phyloP scores from a whole-genome alignment of 1,284 basidiomycete species.

The Cryptococcus sp. region DNA sequence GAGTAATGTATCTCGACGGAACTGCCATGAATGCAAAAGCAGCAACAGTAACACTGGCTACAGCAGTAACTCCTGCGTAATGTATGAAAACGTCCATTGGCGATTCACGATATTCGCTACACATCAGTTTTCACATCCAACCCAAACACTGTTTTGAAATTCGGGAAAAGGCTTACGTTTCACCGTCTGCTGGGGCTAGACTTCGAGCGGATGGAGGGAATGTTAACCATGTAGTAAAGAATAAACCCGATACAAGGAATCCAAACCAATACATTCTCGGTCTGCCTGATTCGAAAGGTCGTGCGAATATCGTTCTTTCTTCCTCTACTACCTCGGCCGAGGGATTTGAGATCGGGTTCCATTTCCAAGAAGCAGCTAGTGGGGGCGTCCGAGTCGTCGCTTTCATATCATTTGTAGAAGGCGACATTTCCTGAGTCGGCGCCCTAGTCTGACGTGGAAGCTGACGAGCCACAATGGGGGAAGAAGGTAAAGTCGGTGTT shows the following conservation, averaged over 20 bases:
- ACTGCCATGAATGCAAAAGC: not conserved
- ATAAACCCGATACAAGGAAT: not conserved
- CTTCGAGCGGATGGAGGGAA: not conserved
- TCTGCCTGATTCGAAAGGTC: conserved; percentile 5
- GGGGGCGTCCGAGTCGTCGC: not conserved
- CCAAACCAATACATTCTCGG: conserved; percentile 3
- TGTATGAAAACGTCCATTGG: not conserved
- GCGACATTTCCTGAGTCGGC: too few species aligned
- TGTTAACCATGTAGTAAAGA: not conserved
- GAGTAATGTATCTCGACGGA: conserved; percentile 1
- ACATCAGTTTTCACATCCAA: not conserved
- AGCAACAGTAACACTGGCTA: not conserved
- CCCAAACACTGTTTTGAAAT: not conserved
- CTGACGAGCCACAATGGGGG: too few species aligned
- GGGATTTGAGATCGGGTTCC: conserved; percentile 1
- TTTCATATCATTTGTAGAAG: too few species aligned
- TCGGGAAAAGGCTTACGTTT: conserved; percentile 3
- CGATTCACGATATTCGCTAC: not conserved
- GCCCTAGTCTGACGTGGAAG: too few species aligned
- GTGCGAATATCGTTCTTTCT: conserved; percentile 10
- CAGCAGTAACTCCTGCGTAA: not conserved
- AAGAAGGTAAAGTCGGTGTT: too few species aligned
- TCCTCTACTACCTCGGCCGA: not conserved
- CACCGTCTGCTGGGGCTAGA: not conserved
- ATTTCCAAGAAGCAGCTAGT: conserved; percentile 7